A percentile compares a stretch with the other conserved stretches of the same genome.
These are phyloP conservation scores for Chlamydomonas schloesseri DNA, from an alignment of 139 green algal genomes.

Conservation along the genomic window DNA sequence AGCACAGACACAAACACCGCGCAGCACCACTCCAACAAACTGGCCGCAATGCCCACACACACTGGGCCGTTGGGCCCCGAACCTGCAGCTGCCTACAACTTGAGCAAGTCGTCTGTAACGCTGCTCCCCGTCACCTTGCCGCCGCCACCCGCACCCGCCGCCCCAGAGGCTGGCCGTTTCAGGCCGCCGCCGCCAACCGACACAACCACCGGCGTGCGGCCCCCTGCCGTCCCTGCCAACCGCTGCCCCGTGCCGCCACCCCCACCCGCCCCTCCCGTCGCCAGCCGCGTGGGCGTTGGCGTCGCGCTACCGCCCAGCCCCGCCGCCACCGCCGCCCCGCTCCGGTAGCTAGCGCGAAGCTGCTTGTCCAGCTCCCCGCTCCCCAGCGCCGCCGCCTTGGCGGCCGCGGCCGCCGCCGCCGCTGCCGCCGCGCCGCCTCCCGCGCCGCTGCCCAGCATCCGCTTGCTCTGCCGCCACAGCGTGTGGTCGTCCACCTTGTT, in stretches of 20 bases:
- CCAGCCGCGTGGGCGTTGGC: not conserved
- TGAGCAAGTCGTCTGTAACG: too few relatives aligned
- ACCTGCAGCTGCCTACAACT: too few relatives aligned
- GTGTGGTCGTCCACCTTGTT: not conserved
- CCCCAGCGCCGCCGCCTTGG: not conserved
- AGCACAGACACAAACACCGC: too few relatives aligned
- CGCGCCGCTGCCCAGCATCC: not conserved
- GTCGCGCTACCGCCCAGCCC: not conserved
- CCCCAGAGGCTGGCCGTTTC: too few relatives aligned
- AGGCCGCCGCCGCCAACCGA: too few relatives aligned
- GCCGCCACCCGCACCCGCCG: too few relatives aligned
- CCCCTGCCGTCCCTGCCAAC: not conserved
- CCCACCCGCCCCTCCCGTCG: not conserved
- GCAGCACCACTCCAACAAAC: too few relatives aligned
- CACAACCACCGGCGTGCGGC: not conserved
- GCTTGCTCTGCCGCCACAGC: not conserved
- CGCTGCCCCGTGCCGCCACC: not conserved
- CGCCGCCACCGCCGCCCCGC: conserved; percentile 53
- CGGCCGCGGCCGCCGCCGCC: not conserved
- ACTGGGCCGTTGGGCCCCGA: too few relatives aligned
- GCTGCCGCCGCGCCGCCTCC: too few relatives aligned
- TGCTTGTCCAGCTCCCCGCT: conserved; percentile 34
- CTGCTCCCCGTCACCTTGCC: too few relatives aligned
- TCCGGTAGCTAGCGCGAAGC: conserved; percentile 41
- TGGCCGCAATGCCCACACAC: too few relatives aligned